These are phyloP conservation scores for Fusarium sp. DNA, from an alignment of 2,329 filamentous ascomycete species.

Conservation along the genomic window DNA sequence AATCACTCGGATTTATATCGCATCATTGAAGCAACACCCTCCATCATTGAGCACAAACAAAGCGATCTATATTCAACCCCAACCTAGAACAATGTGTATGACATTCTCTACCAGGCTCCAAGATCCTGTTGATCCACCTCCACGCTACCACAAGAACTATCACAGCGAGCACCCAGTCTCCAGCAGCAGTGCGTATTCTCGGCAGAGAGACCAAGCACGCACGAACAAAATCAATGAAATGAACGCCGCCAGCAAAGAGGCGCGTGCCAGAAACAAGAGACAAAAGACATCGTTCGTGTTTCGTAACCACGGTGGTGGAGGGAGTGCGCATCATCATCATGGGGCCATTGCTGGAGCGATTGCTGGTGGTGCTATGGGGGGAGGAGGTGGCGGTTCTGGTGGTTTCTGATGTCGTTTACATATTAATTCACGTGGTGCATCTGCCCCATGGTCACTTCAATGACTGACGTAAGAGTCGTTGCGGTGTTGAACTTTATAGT, in stretches of 20 bases:
- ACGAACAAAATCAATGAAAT: neutral
- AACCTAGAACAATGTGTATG: neutral
- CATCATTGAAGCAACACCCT: neutral
- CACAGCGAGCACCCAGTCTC: neutral
- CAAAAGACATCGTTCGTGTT: neutral
- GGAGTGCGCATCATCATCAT: neutral
- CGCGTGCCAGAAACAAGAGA: neutral
- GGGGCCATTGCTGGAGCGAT: neutral
- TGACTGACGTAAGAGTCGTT: too few species aligned
- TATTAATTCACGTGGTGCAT: too few species aligned
- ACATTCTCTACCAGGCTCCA: neutral
- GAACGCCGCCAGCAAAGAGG: neutral
- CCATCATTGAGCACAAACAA: neutral
- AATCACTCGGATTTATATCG: neutral
- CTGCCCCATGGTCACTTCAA: neutral
- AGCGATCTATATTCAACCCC: too few species aligned
- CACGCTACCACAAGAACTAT: neutral
- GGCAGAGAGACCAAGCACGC: neutral
- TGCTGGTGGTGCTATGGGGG: neutral
- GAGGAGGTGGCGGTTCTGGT: neutral
- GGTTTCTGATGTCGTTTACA: neutral
- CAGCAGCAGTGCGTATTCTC: neutral
- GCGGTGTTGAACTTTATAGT: neutral
- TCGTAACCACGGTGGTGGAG: too few species aligned
- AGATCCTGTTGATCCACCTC: neutral